These are phyloP conservation scores for Naganishia sp. DNA, from an alignment of 1,284 basidiomycete species.

Conservation along the genomic window DNA sequence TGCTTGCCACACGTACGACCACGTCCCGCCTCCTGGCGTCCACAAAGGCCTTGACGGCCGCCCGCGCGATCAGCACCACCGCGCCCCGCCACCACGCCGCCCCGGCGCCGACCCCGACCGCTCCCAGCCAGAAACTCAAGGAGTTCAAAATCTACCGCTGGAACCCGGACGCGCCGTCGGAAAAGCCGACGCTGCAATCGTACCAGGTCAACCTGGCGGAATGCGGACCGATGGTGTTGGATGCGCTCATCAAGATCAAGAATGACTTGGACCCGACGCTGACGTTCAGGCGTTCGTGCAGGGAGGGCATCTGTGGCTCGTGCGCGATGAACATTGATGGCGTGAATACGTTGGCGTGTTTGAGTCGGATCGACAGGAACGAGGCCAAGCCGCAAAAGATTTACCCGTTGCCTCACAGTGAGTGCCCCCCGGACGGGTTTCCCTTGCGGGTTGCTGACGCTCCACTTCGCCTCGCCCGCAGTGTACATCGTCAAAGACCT, in stretches of 20 bases:
- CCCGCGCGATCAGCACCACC: slow-evolving; percentile 42
- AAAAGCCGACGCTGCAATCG: slow-evolving; percentile 87
- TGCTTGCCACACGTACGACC: slow-evolving; percentile 23
- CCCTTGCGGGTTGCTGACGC: background rate
- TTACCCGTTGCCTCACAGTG: slow-evolving; percentile 97
- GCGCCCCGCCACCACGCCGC: slow-evolving; percentile 41
- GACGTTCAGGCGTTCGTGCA: slow-evolving; percentile 93
- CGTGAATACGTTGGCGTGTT: slow-evolving; percentile 94
- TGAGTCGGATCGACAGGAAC: slow-evolving; percentile 89
- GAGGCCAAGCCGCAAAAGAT: slow-evolving; percentile 77
- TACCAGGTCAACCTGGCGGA: slow-evolving; percentile 93
- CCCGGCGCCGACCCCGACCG: slow-evolving; percentile 38
- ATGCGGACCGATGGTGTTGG: slow-evolving; percentile 89
- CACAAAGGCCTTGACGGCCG: background rate
- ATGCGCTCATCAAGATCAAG: slow-evolving; percentile 90
- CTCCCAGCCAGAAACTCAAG: slow-evolving; percentile 61
- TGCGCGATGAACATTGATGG: slow-evolving; percentile 99
- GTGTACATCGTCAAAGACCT: slow-evolving; percentile 99
- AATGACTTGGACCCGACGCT: slow-evolving; percentile 96
- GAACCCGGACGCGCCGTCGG: slow-evolving; percentile 93
- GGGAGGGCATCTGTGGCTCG: slow-evolving; percentile 97
- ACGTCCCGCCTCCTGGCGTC: slow-evolving; percentile 16
- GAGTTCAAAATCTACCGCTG: slow-evolving; percentile 97
- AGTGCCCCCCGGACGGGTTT: slow-evolving; percentile 41
- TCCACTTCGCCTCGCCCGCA: slow-evolving; percentile 48